Base-by-base conservation (phyloP, 1,284 basidiomycete genomes). In the Microbotryum saponariae region DNA sequence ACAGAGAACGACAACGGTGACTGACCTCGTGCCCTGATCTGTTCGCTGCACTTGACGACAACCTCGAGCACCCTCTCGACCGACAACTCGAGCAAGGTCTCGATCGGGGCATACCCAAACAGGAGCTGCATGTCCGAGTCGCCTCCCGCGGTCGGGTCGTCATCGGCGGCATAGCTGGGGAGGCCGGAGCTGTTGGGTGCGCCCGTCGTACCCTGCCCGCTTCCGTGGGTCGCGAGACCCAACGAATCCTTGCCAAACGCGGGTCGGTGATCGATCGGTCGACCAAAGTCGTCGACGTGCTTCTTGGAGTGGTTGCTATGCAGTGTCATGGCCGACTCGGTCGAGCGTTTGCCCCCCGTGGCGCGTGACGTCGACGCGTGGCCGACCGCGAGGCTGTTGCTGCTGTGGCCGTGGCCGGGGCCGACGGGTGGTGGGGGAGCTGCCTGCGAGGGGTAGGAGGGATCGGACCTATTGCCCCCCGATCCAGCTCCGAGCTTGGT, bases 221-320 rank as follows among this genome's bases (percentile, higher is more conserved):
- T 31, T 23, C 23, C 20, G 42, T 5, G 20, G 54, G 23, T 42
- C 31, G 6, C 20, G 20, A 21, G 31, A 4, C 21, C n/a, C 6
- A 31, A 18, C 5, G 56, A 18, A 23, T 50, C 27, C n/a, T 10
- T 49, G 18, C 16, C 48, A 23, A 68, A 64, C 4, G 64, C 62
- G 0, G 67, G 62, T 18, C 53, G 44, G 7, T 50, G n/a, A 10
- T 54, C 45, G 51, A 68, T 31, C 20, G 56, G 52, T 4, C 67
- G 59, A 1, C 67, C 67, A 50, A 68, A 68, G 51, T 68, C 67
- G 62, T 68, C 67, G 49, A 68, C 58, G 23, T 61, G 60, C 37
- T 42, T 42, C 37, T 42, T 42, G 37, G 37, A 42, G 37, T 42
- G 37, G 37, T 42, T 18, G 37, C 37, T 42, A 10, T 42, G 4